phyloP scores from a whole-genome alignment of 148 eudicot species.

The Cornus florida region DNA sequence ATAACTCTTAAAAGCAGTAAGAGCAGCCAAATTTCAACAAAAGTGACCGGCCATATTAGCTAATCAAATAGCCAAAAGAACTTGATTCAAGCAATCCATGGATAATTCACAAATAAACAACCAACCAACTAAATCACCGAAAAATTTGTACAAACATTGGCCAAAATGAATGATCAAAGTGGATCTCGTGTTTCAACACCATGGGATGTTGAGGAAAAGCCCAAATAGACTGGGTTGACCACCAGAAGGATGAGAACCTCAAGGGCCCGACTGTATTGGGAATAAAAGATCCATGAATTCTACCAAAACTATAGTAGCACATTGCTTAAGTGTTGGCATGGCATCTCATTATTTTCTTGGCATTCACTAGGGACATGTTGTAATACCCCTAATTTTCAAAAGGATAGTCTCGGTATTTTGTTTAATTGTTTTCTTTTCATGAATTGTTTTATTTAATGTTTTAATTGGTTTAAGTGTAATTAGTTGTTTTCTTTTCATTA shows the following conservation, averaged over 20 bases:
- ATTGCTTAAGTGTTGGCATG: no score
- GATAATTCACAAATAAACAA: background rate
- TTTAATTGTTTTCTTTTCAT: no score
- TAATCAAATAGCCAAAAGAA: background rate
- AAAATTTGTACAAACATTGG: background rate
- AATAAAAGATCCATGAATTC: background rate
- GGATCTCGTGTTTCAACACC: background rate
- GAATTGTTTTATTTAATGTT: no score
- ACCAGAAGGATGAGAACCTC: background rate
- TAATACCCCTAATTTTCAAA: no score
- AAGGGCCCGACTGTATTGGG: background rate
- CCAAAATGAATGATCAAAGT: background rate
- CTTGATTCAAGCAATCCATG: background rate
- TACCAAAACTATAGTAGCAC: no score
- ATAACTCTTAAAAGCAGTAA: background rate
- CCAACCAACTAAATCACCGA: conserved; percentile 3
- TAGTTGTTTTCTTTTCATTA: no score
- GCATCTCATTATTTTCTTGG: no score
- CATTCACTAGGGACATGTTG: no score
- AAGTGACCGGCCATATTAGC: no score
- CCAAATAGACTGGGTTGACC: background rate
- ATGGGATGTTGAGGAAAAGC: background rate
- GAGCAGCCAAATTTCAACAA: background rate
- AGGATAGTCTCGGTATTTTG: no score
- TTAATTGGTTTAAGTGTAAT: no score